Base-by-base conservation (phyloP, 306 rosid species). In the Glycine soja region DNA sequence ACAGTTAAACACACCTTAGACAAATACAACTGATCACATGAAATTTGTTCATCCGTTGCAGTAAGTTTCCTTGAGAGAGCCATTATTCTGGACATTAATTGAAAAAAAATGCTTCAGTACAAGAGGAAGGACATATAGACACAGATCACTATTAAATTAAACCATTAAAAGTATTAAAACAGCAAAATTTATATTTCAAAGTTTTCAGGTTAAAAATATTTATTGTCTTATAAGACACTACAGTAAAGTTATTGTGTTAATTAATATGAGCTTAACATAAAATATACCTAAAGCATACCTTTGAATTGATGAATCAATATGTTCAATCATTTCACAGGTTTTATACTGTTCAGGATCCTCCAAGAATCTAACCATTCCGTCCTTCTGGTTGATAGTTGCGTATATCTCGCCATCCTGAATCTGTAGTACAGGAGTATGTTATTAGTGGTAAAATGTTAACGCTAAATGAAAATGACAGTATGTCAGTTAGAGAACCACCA, bases 331-430 rank as follows among this genome's bases (percentile, higher is more conserved):
- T 81, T 85, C 85, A 82, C 94, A 91, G 18, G 90, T 72, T 85
- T 90, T 93, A 81, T 91, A 90, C 68, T 93, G 91, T 80, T 93
- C 97, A 68, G 92, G 88, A 85, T 93, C 97, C 92, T 93, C 97
- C 36, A 91, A 88, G 86, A 93, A 93, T 85, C 97, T 91, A 67
- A 91, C 97, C 97, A 91, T 93, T 76, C 96, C 97, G 74, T 93
- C 97, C 88, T 93, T 93, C 68, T 89, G 92, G 80, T 91, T 91
- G 56, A 93, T 93, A 16, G 89, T 80, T 19, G 97, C 96, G 80
- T 80, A 86, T 76, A 93, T 93, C 82, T 93, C 91, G 58, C 96
- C 96, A 74, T 93, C 91, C 86, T 93, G 92, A 73, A 93, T 93
- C 97, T 91, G 76, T 47, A 81, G 69, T 73, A 78, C 12, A 46